A percentile compares a stretch with the other conserved stretches of the same genome.
These are phyloP conservation scores for Hypoxylon subgilvum DNA, from an alignment of 495 filamentous ascomycete genomes.

Conservation along the genomic window DNA sequence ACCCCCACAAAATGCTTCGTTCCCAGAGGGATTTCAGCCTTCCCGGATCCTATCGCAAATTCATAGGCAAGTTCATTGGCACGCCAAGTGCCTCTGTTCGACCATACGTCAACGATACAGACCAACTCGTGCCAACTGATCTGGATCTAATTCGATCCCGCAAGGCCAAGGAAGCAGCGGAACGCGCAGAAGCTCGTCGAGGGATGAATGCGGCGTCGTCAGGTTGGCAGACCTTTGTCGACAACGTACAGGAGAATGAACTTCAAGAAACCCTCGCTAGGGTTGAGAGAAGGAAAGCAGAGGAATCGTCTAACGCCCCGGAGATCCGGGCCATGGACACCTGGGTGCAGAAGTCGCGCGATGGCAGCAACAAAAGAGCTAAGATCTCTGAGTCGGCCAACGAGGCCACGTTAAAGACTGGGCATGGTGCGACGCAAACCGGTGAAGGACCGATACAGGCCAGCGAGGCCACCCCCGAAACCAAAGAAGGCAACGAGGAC, in stretches of 20 bases:
- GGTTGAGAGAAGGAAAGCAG: conserved; percentile 35
- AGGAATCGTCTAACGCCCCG: conserved; percentile 25
- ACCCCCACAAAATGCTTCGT: conserved; percentile 87
- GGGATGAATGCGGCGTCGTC: background rate
- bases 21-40: conserved; percentile 84
- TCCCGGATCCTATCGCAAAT: conserved; percentile 84
- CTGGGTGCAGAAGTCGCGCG: conserved; percentile 44
- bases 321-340: conserved; percentile 33
- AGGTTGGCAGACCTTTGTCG: conserved; percentile 31
- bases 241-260: conserved; percentile 30
- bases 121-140: conserved; percentile 89
- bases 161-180: conserved; percentile 32
- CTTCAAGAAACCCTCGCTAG: conserved; percentile 22
- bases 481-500: background rate
- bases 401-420: conserved; percentile 19
- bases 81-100: conserved; percentile 67
- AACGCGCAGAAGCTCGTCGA: conserved; percentile 14
- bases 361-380: conserved; percentile 51
- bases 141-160: conserved; percentile 57
- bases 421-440: conserved; percentile 14
- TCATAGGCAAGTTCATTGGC: conserved; percentile 70
- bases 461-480: background rate
- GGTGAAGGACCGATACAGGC: conserved; percentile 18
- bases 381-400: conserved; percentile 46
- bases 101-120: conserved; percentile 69